These are phyloP conservation scores for Coriolopsis trogii DNA, from an alignment of 1,284 basidiomycete species.

Conservation along the genomic window DNA sequence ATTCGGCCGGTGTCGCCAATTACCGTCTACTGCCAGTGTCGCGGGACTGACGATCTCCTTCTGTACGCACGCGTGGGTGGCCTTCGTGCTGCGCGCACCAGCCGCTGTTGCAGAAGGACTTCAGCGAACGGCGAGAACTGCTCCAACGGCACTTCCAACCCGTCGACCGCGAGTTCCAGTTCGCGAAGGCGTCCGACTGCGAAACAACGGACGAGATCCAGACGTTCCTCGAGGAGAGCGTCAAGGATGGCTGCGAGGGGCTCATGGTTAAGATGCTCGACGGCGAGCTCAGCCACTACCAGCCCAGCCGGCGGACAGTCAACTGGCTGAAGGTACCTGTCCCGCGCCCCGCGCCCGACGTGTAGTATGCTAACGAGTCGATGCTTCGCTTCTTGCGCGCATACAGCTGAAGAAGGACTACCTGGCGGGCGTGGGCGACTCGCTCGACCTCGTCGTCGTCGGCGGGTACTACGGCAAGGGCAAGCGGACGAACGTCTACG, in stretches of 20 bases:
- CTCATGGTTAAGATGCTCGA: slow-evolving; percentile 99
- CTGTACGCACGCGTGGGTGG: neutral
- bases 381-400: neutral
- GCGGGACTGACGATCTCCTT: neutral
- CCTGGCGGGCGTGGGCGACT: slow-evolving; percentile 96
- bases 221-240: slow-evolving; percentile 91
- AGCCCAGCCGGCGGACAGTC: slow-evolving; percentile 92
- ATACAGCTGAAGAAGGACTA: slow-evolving; percentile 95
- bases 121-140: slow-evolving; percentile 78
- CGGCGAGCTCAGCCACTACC: slow-evolving; percentile 89
- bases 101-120: slow-evolving; percentile 68
- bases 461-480: slow-evolving; percentile 98
- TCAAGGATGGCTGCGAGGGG: slow-evolving; percentile 98
- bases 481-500: slow-evolving; percentile 95
- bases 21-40: no score
- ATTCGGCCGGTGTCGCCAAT: no score
- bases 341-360: neutral
- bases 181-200: slow-evolving; percentile 89
- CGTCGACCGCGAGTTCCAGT: slow-evolving; percentile 90
- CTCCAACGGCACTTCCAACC: slow-evolving; percentile 81
- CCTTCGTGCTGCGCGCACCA: slow-evolving; percentile 34
- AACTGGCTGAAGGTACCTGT: slow-evolving; percentile 95
- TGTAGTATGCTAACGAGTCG: neutral
- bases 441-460: slow-evolving; percentile 95
- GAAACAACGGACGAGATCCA: slow-evolving; percentile 95